Conservation (phyloP, 768 basidiomycete genomes). For the Leucosporidium creatinivorum region DNA sequence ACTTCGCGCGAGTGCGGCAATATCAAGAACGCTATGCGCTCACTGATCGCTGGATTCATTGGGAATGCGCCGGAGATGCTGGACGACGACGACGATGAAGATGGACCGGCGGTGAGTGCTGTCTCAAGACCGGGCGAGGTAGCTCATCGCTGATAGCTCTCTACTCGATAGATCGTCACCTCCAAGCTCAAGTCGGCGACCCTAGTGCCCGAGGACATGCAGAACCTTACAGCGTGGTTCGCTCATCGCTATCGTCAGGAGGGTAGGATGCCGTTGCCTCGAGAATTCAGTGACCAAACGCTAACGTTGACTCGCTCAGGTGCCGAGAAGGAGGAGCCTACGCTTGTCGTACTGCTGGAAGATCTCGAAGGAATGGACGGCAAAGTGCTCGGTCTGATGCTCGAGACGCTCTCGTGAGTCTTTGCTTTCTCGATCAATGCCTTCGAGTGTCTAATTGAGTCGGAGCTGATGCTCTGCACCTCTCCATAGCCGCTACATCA, state of each 20-base stretch:
- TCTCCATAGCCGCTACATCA: background rate
- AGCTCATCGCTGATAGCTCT: too few species aligned
- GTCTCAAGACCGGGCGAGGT: background rate
- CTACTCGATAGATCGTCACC: too few species aligned
- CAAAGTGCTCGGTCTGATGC: constrained; percentile 16
- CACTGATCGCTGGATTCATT: constrained; percentile 26
- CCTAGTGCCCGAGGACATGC: constrained; percentile 27
- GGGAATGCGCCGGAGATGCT: constrained; percentile 8
- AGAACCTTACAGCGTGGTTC: constrained; percentile 27
- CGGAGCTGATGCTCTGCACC: background rate
- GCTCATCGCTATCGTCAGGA: constrained; percentile 4
- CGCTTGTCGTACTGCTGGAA: constrained; percentile 21
- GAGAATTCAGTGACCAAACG: background rate
- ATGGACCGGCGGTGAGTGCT: background rate
- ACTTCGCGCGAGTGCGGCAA: constrained; percentile 26
- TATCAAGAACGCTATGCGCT: constrained; percentile 27
- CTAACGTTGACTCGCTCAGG: background rate
- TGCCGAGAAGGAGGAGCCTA: background rate
- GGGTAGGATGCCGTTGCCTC: background rate
- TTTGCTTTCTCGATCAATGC: background rate
- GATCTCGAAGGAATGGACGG: constrained; percentile 31
- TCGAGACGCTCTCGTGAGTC: constrained; percentile 15
- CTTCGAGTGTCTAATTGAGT: background rate
- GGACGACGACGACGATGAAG: constrained; percentile 22
- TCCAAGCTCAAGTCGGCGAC: constrained; percentile 6